Evolutionary conservation across 225 moss, liverwort and hornwort species (phyloP).

Genomic region (Physcomitrium patens): DNA sequence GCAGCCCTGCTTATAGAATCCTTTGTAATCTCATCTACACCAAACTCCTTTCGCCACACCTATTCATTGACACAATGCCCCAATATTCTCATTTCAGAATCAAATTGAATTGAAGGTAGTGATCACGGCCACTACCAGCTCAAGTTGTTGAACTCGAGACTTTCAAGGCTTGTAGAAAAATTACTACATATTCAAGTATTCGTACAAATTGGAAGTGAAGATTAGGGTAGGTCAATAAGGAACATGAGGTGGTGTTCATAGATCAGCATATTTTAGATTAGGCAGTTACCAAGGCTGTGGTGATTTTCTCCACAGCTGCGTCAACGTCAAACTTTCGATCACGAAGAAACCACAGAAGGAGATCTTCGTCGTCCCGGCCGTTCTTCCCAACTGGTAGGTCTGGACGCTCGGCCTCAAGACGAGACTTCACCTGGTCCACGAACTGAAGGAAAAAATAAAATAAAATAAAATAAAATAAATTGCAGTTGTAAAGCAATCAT

Average conservation of each 20-base stretch:
- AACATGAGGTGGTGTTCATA: neutral
- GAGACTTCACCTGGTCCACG: slow-evolving; percentile 66
- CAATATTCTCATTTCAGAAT: slow-evolving; percentile 7
- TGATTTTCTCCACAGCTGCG: slow-evolving; percentile 64
- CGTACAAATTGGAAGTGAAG: neutral
- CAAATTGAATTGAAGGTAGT: slow-evolving; percentile 6
- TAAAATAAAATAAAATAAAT: slow-evolving; percentile 5
- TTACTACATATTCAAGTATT: neutral
- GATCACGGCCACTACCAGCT: slow-evolving; percentile 9
- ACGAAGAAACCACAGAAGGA: slow-evolving; percentile 74
- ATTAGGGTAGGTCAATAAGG: no score
- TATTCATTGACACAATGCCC: slow-evolving; percentile 19
- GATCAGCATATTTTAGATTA: neutral
- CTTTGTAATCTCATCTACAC: slow-evolving; percentile 68
- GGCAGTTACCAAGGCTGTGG: slow-evolving; percentile 48
- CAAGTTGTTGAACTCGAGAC: neutral
- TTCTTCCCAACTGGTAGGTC: slow-evolving; percentile 65
- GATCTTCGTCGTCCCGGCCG: slow-evolving; percentile 63
- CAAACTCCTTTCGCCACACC: slow-evolving; percentile 78
- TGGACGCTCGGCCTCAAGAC: slow-evolving; percentile 60
- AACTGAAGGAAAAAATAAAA: slow-evolving; percentile 53
- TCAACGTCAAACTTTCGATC: slow-evolving; percentile 74
- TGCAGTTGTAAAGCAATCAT: slow-evolving; percentile 8
- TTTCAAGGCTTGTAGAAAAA: neutral
- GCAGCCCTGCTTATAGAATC: slow-evolving; percentile 52